Evolutionary conservation across 805 yeast genomes (phyloP), one percentile per base, ranked within the genome.

Genomic region (Vanderwaltozyma yarrowii): DNA sequence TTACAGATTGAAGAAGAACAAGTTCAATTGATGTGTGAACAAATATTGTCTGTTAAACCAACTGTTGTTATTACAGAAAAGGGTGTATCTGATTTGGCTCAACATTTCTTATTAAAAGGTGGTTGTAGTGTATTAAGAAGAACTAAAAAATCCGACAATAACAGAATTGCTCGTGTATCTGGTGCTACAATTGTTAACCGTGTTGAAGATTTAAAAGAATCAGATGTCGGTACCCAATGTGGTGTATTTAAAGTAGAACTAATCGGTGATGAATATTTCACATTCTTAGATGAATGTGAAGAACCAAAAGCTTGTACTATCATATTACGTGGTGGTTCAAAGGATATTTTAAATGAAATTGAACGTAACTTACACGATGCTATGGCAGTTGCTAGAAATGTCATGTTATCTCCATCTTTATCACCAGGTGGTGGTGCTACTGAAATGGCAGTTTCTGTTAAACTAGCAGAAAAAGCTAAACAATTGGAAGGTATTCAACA

Each of bases 381-480:
- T 32, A 83, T 92, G 94, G 89, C 96, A 3, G 98, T 92, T 33
- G 79, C 97, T 15, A 77, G 96, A 62, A 92, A 92, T 57, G 96
- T 92, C 26, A 73, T 86, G 71, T 78, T 89, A 50, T 95, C 89
- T 61, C 98, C 99, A 37, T 76, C 88, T 30, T 73, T 92, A 56
- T 74, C 95, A 2, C 99, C 99, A 35, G 99, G 99, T 53, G 99
- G 98, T 44, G 98, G 99, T 43, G 98, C 99, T 37, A 89, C 96
- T 21, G 98, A 92, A 67, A 92, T 92, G 97, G 97, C 97, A 3
- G 87, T 92, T 29, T 73, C 89, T 42, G 96, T 92, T 23, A 76
- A 71, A 47, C 71, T 92, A 43, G 74, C 95, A 14, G 96, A 88
- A 59, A 80, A 76, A 65, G 96, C 97, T 35, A 89, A 87, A 67